Percentiles rank a stretch among this genome's conserved stretches.
Evolutionary conservation across 2,329 filamentous ascomycete genomes (phyloP).

Genomic region (Colletotrichum echinochloae): DNA sequence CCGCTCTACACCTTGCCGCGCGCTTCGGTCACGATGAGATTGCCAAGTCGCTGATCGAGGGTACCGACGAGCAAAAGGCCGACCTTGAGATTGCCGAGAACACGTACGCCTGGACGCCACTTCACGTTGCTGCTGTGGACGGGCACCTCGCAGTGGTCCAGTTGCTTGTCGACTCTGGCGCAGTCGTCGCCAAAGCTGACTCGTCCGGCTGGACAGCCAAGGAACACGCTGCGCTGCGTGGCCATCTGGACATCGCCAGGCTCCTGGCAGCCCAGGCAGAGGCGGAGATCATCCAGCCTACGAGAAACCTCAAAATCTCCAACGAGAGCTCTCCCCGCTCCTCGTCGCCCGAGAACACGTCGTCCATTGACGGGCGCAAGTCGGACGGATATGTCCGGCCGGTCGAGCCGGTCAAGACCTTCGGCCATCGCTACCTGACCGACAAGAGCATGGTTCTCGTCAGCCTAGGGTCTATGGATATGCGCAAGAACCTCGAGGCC

Average conservation of each 20-base stretch:
- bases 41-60: conserved; percentile 79
- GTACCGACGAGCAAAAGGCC: conserved; percentile 76
- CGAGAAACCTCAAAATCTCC: conserved; percentile 44
- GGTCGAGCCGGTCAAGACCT: conserved; percentile 89
- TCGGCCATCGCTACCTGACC: conserved; percentile 94
- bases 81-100: conserved; percentile 83
- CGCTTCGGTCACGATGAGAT: conserved; percentile 88
- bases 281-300: conserved; percentile 43
- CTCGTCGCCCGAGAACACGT: conserved; percentile 47
- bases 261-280: conserved; percentile 68
- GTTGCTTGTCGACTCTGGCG: conserved; percentile 81
- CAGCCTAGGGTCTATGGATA: conserved; percentile 94
- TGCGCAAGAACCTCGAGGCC: conserved; percentile 81
- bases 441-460: conserved; percentile 91
- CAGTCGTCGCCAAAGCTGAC: conserved; percentile 79
- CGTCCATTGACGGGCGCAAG: conserved; percentile 71
- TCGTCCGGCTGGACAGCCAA: conserved; percentile 94
- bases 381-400: conserved; percentile 65
- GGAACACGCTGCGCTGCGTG: conserved; percentile 91
- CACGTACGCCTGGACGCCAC: conserved; percentile 92
- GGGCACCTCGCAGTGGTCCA: conserved; percentile 82
- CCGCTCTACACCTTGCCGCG: conserved; percentile 90
- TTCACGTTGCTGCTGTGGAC: conserved; percentile 93
- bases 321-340: conserved; percentile 42
- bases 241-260: conserved; percentile 84